Percentiles rank a stretch among this genome's conserved stretches.
These are phyloP conservation scores for Wickerhamomyces rabaulensis DNA, from an alignment of 805 yeast species.

Conservation along the genomic window DNA sequence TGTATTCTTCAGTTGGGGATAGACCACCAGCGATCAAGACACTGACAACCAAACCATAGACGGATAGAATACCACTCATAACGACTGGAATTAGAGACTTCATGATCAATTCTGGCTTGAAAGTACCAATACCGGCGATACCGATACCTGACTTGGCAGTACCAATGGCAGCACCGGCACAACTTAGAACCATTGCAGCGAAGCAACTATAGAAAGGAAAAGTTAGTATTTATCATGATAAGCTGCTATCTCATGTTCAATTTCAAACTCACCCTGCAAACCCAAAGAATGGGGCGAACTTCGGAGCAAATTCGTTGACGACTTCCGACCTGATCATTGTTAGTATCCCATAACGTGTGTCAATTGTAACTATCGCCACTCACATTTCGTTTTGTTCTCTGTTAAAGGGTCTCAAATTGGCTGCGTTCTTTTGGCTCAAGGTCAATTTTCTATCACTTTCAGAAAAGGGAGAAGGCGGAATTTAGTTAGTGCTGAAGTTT, in stretches of 20 bases:
- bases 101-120: slow-evolving; percentile 96
- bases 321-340: slow-evolving; percentile 29
- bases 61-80: slow-evolving; percentile 96
- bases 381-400: neutral
- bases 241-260: neutral
- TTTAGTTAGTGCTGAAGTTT: neutral
- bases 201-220: slow-evolving; percentile 48
- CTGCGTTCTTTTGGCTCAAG: neutral
- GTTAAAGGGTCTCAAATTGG: neutral
- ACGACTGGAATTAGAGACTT: slow-evolving; percentile 94
- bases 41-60: slow-evolving; percentile 94
- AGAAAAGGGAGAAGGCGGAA: neutral
- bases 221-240: slow-evolving; percentile 8
- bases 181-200: slow-evolving; percentile 82
- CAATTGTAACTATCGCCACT: neutral
- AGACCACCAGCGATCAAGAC: slow-evolving; percentile 91
- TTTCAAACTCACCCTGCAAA: slow-evolving; percentile 68
- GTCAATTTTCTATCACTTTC: neutral
- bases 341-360: neutral
- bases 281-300: slow-evolving; percentile 95
- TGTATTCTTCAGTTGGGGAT: slow-evolving; percentile 71
- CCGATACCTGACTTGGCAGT: slow-evolving; percentile 98
- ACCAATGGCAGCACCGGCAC: slow-evolving; percentile 98
- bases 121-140: slow-evolving; percentile 96
- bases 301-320: slow-evolving; percentile 70